These are phyloP conservation scores for Colletotrichum cereale DNA, from an alignment of 2,329 filamentous ascomycete genomes.

Conservation along the genomic window DNA sequence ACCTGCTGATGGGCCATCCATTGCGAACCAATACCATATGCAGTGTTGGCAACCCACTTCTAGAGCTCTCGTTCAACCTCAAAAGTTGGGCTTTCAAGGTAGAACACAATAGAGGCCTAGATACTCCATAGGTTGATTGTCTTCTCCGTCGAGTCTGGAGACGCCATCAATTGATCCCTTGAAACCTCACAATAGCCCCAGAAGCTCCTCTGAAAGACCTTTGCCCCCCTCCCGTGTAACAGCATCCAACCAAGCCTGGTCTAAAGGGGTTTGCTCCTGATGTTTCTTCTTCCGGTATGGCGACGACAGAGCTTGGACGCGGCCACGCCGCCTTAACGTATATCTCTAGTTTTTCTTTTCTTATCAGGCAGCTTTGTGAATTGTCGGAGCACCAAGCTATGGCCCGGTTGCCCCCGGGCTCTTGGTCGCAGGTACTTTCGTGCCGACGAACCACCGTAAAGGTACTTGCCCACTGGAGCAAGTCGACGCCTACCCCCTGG, in stretches of 20 bases:
- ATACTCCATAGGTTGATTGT: not conserved
- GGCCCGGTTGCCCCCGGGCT: constrained; percentile 12
- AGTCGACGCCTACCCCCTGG: constrained; percentile 14
- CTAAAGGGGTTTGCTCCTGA: constrained; percentile 40
- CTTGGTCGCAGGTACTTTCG: constrained; percentile 19
- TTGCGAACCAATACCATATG: not conserved
- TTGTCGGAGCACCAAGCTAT: constrained; percentile 7
- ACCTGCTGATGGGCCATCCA: not conserved
- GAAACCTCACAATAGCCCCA: not conserved
- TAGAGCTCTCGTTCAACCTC: not conserved
- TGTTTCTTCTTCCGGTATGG: constrained; percentile 35
- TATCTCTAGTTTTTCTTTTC: not conserved
- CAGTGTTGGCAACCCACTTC: not conserved
- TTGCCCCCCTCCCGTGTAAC: constrained; percentile 2
- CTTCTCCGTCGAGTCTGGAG: not conserved
- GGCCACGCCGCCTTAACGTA: constrained; percentile 27
- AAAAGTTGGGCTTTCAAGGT: not conserved
- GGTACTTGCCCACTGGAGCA: constrained; percentile 15
- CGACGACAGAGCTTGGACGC: constrained; percentile 32
- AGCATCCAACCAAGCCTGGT: not conserved
- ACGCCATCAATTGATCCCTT: not conserved
- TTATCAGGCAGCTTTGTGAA: constrained; percentile 30
- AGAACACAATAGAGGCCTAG: not conserved
- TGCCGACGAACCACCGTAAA: not conserved
- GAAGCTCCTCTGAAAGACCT: not conserved